Evolutionary conservation across 805 yeast genomes (phyloP), one percentile per base, ranked within the genome.

Genomic region (Wickerhamomyces sydowiorum): DNA sequence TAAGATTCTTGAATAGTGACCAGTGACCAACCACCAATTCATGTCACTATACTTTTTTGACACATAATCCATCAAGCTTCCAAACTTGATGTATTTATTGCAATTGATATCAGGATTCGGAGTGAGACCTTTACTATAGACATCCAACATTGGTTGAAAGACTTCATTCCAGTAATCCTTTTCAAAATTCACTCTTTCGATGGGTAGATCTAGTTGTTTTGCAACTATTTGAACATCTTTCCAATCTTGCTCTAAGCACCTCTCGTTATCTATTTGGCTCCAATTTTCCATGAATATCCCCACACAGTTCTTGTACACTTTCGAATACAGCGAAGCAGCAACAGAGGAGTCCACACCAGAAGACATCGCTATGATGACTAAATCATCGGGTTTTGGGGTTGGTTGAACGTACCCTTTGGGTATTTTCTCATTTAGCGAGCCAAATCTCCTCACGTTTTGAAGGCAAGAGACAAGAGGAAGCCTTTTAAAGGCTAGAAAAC

Each of bases 271-370:
- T 57, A 49, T 42, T 59, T 67, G 42, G 55, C 46, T 31, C 65
- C 56, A 93, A 64, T 93, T 93, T 32, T 88, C 85, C 98, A 93
- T 93, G 62, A 86, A 91, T 2, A 93, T 71, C 0, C 97, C 99
- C 36, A 72, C 62, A 2, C 86, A 93, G 36, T 84, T 77, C 3
- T 66, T 65, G 50, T 72, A 76, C 27, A 65, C 57, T n/a, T 68
- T 62, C 7, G 86, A 67, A 50, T 71, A 80, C 46, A 86, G 42
- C 0, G 85, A 79, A 0, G 98, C 97, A 3, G 85, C 76, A 1
- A 90, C 88, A 1, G 96, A 83, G 0, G 97, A 90, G 61, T 93
- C 99, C 1, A 93, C 98, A 0, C 99, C 99, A 0, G 96, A 86
- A 1, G 96, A 87, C 96, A 93, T 86, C 7, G 98, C 96, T 5